Evolutionary conservation across 2,329 filamentous ascomycete genomes (phyloP), one percentile per base, ranked within the genome.

Genomic region (Pestalotiopsis sp.): DNA sequence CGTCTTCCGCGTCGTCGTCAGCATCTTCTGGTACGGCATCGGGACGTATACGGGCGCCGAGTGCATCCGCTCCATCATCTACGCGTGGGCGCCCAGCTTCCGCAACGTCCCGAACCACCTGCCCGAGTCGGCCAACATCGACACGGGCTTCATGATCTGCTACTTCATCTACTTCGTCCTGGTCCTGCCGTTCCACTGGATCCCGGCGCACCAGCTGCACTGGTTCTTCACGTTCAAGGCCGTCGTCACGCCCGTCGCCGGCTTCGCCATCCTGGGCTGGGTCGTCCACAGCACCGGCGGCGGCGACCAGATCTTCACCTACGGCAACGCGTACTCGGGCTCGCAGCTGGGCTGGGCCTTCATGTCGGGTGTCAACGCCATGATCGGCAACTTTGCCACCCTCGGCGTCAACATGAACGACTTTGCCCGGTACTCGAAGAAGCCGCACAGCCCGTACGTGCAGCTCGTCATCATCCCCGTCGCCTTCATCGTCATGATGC

Each of bases 11-110:
- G 75, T 78, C 59, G 73, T 79, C 39, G 72, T 79, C 20, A 77
- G 76, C 23, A 74, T 79, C 13, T 78, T 80, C 70, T 80, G 78
- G 78, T 77, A 75, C 62, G 76, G 75, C 2, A 76, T 77, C 62
- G 73, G 73, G 7, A 76, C 75, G 36, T 76, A 76, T 59, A 76
- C 73, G 31, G 75, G 76, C 17, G 75, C 75, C 5, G 72, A 76
- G 31, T 75, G 74, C 67, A 67, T 78, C 25, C 64, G 71, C 64
- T 70, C 73, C 0, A 76, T 77, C 59, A 70, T 78, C 39, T 70
- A 72, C 39, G 75, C 75, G 1, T 69, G 68, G 68, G 64, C 64
- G 38, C 68, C 68, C 9, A 59, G 62, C 49, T 69, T 69, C 60
- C 64, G 68, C 27, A 64, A 69, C 49, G 25, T 69, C 4, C 68